Conservation (phyloP, 2,329 filamentous ascomycete genomes). For the Trichoderma sp. region DNA sequence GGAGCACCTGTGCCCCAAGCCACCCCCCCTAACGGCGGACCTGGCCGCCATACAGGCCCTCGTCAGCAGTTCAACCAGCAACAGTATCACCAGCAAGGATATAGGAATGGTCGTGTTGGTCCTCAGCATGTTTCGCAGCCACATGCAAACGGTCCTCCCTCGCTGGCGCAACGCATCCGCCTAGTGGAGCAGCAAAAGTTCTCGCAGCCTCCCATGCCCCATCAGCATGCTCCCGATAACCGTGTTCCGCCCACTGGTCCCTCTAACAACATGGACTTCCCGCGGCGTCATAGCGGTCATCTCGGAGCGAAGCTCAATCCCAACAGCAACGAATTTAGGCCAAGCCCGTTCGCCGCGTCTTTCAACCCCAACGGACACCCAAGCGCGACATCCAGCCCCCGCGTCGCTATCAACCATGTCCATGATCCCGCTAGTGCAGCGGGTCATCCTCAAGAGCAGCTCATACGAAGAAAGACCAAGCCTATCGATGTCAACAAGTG, state of each 20-base stretch:
- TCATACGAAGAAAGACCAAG: constrained; percentile 73
- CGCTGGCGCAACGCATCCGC: constrained; percentile 55
- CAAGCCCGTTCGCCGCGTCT: constrained; percentile 75
- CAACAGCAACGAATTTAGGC: constrained; percentile 78
- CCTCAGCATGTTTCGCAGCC: constrained; percentile 48
- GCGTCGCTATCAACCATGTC: constrained; percentile 60
- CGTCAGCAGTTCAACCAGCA: constrained; percentile 56
- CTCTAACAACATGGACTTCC: constrained; percentile 60
- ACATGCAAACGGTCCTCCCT: constrained; percentile 53
- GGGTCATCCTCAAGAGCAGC: constrained; percentile 43
- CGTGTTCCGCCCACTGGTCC: constrained; percentile 77
- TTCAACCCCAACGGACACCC: constrained; percentile 74
- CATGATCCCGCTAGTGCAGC: constrained; percentile 39
- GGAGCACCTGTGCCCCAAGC: constrained; percentile 42
- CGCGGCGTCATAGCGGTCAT: constrained; percentile 57
- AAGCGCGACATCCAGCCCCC: constrained; percentile 75
- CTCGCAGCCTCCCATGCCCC: constrained; percentile 47
- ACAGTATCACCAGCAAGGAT: constrained; percentile 51
- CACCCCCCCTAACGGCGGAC: constrained; percentile 35
- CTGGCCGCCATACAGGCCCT: constrained; percentile 52
- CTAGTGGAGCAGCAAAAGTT: constrained; percentile 58
- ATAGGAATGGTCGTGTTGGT: constrained; percentile 53
- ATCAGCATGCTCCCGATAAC: constrained; percentile 63
- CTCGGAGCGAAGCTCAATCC: constrained; percentile 64
- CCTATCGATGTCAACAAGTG: constrained; percentile 73